phyloP scores from a whole-genome alignment of 306 rosid genomes.

The Prinsepia uniflora region DNA sequence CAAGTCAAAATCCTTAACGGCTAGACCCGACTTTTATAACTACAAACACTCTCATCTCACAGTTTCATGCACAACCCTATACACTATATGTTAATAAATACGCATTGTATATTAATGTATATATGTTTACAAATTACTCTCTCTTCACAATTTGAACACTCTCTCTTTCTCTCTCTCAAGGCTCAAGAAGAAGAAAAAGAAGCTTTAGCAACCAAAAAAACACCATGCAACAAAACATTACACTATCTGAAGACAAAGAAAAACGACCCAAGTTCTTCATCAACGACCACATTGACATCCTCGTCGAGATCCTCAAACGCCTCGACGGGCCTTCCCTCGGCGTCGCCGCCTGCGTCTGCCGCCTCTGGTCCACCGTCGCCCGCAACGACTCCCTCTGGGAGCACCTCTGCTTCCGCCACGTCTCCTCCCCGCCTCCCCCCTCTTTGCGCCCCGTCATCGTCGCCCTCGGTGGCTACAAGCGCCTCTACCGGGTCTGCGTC shows the following conservation, averaged over 20 bases:
- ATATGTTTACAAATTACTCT: neutral
- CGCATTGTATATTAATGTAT: neutral
- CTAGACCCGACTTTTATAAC: slow-evolving; percentile 23
- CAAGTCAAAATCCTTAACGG: slow-evolving; percentile 31
- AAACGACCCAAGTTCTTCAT: slow-evolving; percentile 55
- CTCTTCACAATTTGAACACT: neutral
- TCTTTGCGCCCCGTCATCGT: slow-evolving; percentile 51
- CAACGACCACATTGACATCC: slow-evolving; percentile 90
- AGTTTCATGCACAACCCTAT: neutral
- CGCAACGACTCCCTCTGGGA: slow-evolving; percentile 85
- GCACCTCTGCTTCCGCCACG: slow-evolving; percentile 81
- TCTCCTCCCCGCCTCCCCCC: slow-evolving; percentile 43
- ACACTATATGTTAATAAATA: neutral
- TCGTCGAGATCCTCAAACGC: slow-evolving; percentile 72
- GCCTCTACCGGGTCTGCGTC: slow-evolving; percentile 78
- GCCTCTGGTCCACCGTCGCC: slow-evolving; percentile 71
- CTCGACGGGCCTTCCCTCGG: slow-evolving; percentile 89
- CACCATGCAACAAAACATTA: slow-evolving; percentile 26
- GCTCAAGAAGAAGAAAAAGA: no score
- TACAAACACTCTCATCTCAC: slow-evolving; percentile 2
- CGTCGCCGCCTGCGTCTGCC: slow-evolving; percentile 81
- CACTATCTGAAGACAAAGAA: slow-evolving; percentile 24
- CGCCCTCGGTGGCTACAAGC: slow-evolving; percentile 89
- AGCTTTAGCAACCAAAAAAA: slow-evolving; percentile 1
- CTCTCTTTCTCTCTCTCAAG: slow-evolving; percentile 7